Evolutionary conservation across 2,329 filamentous ascomycete species (phyloP).

Genomic region (Botryotinia convoluta): DNA sequence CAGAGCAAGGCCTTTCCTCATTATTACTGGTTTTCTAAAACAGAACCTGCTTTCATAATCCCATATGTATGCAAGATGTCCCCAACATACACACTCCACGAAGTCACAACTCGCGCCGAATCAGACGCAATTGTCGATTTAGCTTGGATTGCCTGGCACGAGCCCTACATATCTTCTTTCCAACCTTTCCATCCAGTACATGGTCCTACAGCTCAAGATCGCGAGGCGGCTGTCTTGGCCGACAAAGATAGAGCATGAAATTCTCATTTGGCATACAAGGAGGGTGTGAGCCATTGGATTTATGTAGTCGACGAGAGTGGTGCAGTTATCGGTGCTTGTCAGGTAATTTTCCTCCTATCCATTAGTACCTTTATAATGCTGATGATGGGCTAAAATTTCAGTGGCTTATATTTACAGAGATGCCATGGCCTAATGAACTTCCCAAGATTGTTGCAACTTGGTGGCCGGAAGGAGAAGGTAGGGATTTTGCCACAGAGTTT

Average conservation of each 20-base stretch:
- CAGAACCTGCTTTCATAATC: not conserved
- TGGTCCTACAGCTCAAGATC: not conserved
- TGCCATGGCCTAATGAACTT: conserved; percentile 11
- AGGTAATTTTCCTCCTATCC: not conserved
- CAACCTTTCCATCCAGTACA: not conserved
- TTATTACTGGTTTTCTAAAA: not conserved
- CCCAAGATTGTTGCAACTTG: conserved; percentile 10
- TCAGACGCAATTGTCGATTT: conserved; percentile 1
- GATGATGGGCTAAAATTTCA: not conserved
- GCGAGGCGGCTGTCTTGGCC: not conserved
- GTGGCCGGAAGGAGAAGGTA: conserved; percentile 19
- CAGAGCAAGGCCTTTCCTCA: not conserved
- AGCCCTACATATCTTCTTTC: not conserved
- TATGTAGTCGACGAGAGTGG: not conserved
- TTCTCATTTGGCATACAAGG: not conserved
- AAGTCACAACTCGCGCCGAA: not conserved
- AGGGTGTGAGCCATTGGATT: conserved; percentile 18
- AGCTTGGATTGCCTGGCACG: not conserved
- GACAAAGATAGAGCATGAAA: conserved; percentile 18
- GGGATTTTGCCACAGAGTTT: conserved; percentile 9
- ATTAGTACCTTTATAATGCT: not conserved
- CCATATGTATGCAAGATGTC: not conserved
- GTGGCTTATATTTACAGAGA: conserved; percentile 3
- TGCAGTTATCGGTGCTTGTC: conserved; percentile 2
- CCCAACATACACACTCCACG: not conserved